phyloP scores from a whole-genome alignment of 1,284 basidiomycete genomes.

The Apiotrichum sp. region DNA sequence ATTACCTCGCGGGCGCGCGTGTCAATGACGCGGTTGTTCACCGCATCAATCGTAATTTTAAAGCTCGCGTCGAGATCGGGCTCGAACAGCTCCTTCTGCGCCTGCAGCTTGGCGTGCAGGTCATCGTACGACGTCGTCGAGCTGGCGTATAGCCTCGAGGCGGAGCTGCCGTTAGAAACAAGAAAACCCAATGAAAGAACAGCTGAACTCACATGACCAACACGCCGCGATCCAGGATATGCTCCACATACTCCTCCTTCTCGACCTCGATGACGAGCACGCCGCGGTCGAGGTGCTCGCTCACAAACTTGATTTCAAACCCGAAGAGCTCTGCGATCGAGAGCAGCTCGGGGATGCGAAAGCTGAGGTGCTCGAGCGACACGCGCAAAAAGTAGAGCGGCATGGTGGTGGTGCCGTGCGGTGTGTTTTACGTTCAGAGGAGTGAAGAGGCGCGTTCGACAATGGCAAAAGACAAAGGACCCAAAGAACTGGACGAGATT shows the following conservation, averaged over 20 bases:
- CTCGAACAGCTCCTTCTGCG: conserved; percentile 55
- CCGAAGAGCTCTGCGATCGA: conserved; percentile 35
- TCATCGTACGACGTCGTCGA: conserved; percentile 57
- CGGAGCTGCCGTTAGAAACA: conserved; percentile 52
- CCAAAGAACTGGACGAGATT: no score
- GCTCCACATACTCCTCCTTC: conserved; percentile 63
- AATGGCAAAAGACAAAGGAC: no score
- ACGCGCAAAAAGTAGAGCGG: conserved; percentile 63
- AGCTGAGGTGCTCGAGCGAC: conserved; percentile 71
- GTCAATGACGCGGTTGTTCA: conserved; percentile 49
- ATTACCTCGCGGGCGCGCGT: conserved; percentile 53
- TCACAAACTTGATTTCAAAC: conserved; percentile 38
- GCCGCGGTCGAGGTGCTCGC: conserved; percentile 42
- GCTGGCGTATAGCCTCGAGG: conserved; percentile 69
- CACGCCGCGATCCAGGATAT: conserved; percentile 72
- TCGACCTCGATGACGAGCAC: conserved; percentile 68
- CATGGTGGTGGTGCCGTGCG: conserved; percentile 19
- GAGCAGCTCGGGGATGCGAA: conserved; percentile 69
- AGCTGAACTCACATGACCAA: conserved; percentile 62
- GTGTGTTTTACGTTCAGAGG: neutral
- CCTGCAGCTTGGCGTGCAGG: conserved; percentile 58
- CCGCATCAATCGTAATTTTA: conserved; percentile 70
- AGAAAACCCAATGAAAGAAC: no score
- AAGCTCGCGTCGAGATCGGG: conserved; percentile 66
- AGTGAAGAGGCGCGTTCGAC: no score